phyloP scores from a whole-genome alignment of 1,284 basidiomycete species.

The Marasmius fiardii region DNA sequence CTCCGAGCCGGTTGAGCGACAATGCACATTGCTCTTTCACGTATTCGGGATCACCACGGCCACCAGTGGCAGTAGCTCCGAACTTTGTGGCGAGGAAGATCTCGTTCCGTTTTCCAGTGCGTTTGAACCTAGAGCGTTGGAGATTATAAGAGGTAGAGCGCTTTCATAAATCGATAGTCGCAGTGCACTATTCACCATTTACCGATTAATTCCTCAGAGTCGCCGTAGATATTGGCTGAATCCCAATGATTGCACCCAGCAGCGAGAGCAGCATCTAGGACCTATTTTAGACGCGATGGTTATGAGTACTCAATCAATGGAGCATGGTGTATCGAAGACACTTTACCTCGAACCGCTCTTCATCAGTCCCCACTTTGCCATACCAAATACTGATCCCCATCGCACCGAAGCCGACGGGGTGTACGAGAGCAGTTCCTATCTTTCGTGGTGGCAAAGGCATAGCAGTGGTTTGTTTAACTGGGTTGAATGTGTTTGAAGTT shows the following conservation, averaged over 20 bases:
- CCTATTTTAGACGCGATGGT: conserved; percentile 15
- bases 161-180: too few species aligned
- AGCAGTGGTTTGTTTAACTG: too few species aligned
- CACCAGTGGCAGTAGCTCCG: conserved; percentile 13
- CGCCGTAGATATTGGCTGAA: conserved; percentile 38
- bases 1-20: conserved; percentile 32
- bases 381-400: conserved; percentile 33
- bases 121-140: conserved; percentile 20
- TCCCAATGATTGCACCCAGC: conserved; percentile 41
- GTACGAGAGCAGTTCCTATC: conserved; percentile 18
- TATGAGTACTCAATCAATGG: too few species aligned
- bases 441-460: conserved; percentile 9
- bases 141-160: background rate
- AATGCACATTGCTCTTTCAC: conserved; percentile 25
- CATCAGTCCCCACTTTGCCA: conserved; percentile 26
- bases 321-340: too few species aligned
- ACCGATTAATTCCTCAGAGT: conserved; percentile 42
- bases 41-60: conserved; percentile 20
- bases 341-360: conserved; percentile 32
- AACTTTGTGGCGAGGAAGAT: conserved; percentile 37
- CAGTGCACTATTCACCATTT: conserved; percentile 36
- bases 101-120: conserved; percentile 25
- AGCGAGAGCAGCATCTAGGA: conserved; percentile 37
- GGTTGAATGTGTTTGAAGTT: too few species aligned
- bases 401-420: conserved; percentile 31